Base-by-base conservation (phyloP, 805 yeast genomes). In the Wickerhamiella shivajii region DNA sequence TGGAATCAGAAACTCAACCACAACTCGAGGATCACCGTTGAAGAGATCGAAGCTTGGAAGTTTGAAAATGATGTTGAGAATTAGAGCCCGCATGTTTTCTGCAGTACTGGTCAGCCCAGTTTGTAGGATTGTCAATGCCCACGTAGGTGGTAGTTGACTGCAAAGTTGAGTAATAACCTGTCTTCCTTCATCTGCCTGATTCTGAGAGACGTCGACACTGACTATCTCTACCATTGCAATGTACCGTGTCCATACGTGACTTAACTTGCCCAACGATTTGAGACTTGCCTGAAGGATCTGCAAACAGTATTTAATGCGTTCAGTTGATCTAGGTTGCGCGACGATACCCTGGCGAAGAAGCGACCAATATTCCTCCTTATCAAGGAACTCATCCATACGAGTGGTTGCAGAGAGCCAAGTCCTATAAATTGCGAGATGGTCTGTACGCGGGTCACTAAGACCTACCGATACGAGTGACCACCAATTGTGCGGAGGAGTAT, bases 171-270 rank as follows among this genome's bases (percentile, higher is more conserved):
- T 50, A 27, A 84, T 67, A 44, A 80, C 93, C 6, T 56, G 56
- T 1, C 66, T 54, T 0, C 90, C 87, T 9, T 81, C 93, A 44
- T 74, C 74, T 1, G 85, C 72, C 53, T 85, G 95, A 45, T 85
- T 84, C 45, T 80, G 56, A 0, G 94, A 78, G 0, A 94, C 72
- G 50, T 84, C 95, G 24, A 84, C 65, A 1, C 83, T 90, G 18
- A 80, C 56, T 29, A 84, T 77, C 47, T 84, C 94, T 45, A 70
- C 77, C 10, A 84, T 55, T 0, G 93, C 79, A 18, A 71, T 61
- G 46, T 63, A 84, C 38, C 79, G 64, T 27, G 69, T 63, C 95
- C 95, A 84, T 15, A 71, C 33, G 5, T 27, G 25, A 18, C 13
- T 36, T 36, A 14, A 18, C 20, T 0, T 51, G 2, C 38, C 29